Evolutionary conservation across 2,329 filamentous ascomycete genomes (phyloP).

Genomic region (Penicillium sp.): DNA sequence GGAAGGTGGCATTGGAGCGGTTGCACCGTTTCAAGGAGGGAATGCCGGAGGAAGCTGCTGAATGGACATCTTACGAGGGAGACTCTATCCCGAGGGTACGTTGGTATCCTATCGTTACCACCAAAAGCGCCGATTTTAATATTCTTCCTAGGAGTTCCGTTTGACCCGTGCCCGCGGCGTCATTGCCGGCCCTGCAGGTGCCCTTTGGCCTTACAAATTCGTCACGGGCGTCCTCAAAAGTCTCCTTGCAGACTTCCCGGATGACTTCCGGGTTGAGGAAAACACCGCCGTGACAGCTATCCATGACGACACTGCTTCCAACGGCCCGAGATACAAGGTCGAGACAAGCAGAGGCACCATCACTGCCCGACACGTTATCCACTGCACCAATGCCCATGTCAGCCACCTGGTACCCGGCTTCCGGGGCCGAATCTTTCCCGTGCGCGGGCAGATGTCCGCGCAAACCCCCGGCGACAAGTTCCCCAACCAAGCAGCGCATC

Average conservation of each 20-base stretch:
- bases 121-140: background rate
- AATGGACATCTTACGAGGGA: slow-evolving; percentile 26
- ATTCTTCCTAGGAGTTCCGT: slow-evolving; percentile 19
- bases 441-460: slow-evolving; percentile 44
- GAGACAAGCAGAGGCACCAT: slow-evolving; percentile 48
- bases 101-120: background rate
- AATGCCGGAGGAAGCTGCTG: slow-evolving; percentile 26
- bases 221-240: slow-evolving; percentile 23
- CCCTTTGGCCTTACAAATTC: slow-evolving; percentile 36
- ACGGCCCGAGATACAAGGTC: slow-evolving; percentile 37
- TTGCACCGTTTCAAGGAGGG: slow-evolving; percentile 25
- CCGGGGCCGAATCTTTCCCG: slow-evolving; percentile 37
- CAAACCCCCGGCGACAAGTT: slow-evolving; percentile 35
- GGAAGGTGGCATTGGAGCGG: slow-evolving; percentile 19
- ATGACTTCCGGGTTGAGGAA: slow-evolving; percentile 30
- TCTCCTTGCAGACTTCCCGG: slow-evolving; percentile 29
- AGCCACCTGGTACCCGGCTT: slow-evolving; percentile 51
- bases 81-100: slow-evolving; percentile 21
- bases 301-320: background rate
- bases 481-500: slow-evolving; percentile 30
- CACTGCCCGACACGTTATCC: slow-evolving; percentile 51
- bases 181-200: slow-evolving; percentile 27
- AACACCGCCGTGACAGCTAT: slow-evolving; percentile 21
- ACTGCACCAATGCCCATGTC: slow-evolving; percentile 58
- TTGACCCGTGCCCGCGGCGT: slow-evolving; percentile 25